Percentiles rank a stretch among this genome's conserved stretches.
Evolutionary conservation across 495 filamentous ascomycete species (phyloP).

Genomic region (Podospora didyma): DNA sequence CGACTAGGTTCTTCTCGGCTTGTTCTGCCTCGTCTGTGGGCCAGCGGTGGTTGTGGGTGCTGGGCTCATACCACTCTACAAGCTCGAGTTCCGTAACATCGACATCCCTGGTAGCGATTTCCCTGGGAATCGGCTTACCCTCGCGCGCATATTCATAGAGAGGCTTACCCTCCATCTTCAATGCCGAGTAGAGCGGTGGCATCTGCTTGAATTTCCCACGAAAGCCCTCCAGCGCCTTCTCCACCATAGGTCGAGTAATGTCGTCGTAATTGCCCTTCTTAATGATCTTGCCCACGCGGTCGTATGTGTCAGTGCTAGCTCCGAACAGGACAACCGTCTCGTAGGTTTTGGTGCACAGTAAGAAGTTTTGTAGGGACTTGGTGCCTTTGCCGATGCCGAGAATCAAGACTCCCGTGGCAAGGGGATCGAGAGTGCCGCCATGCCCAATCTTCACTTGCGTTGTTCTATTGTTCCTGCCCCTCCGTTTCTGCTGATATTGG

Average conservation of each 20-base stretch:
- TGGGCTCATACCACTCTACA: slow-evolving; percentile 82
- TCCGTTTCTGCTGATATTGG: slow-evolving; percentile 50
- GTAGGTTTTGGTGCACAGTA: slow-evolving; percentile 88
- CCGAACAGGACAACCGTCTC: slow-evolving; percentile 87
- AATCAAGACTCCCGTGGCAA: slow-evolving; percentile 89
- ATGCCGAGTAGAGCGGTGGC: slow-evolving; percentile 87
- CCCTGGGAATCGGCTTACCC: slow-evolving; percentile 75
- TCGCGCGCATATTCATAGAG: slow-evolving; percentile 94
- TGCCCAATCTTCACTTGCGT: slow-evolving; percentile 90
- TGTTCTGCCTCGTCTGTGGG: slow-evolving; percentile 69
- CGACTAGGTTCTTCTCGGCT: slow-evolving; percentile 67
- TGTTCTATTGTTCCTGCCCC: slow-evolving; percentile 46
- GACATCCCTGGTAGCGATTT: slow-evolving; percentile 77
- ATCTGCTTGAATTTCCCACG: slow-evolving; percentile 85
- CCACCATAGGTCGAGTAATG: slow-evolving; percentile 71
- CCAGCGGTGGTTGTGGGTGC: slow-evolving; percentile 67
- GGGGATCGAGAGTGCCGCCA: slow-evolving; percentile 90
- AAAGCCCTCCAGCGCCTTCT: slow-evolving; percentile 71
- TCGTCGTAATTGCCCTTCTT: slow-evolving; percentile 68
- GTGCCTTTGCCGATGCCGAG: slow-evolving; percentile 85
- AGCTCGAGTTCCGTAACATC: slow-evolving; percentile 72
- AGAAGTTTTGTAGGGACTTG: slow-evolving; percentile 70
- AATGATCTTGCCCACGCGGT: slow-evolving; percentile 76
- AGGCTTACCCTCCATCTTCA: slow-evolving; percentile 85
- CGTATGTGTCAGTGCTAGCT: slow-evolving; percentile 88